phyloP scores from a whole-genome alignment of 768 basidiomycete species.

The Strobilomyces echinocephalus region DNA sequence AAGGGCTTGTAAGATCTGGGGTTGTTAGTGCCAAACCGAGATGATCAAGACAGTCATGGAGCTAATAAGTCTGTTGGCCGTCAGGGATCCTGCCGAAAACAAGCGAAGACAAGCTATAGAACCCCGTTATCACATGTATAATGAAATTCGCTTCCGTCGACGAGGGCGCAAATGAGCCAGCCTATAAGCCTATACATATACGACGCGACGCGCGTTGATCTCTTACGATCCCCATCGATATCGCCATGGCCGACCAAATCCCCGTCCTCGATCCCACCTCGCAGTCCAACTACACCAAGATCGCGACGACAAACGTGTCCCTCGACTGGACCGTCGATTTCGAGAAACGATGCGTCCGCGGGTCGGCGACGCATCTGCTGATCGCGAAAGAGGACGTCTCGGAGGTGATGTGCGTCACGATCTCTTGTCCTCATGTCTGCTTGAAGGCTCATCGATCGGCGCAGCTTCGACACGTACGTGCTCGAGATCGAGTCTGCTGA shows the following conservation, averaged over 20 bases:
- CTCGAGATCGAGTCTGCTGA: conserved; percentile 54
- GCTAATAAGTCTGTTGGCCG: too few relatives aligned
- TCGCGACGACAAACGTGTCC: conserved; percentile 44
- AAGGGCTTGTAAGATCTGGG: too few relatives aligned
- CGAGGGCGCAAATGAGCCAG: too few relatives aligned
- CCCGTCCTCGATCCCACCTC: conserved; percentile 30
- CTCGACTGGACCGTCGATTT: conserved; percentile 61
- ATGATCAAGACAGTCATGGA: too few relatives aligned
- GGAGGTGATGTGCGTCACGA: conserved; percentile 36
- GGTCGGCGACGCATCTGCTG: conserved; percentile 44
- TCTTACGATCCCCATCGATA: neutral
- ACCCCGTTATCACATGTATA: too few relatives aligned
- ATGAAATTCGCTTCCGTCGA: too few relatives aligned
- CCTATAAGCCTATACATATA: too few relatives aligned
- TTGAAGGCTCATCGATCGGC: neutral
- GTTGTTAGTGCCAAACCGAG: too few relatives aligned
- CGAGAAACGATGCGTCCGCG: conserved; percentile 39
- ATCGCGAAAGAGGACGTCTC: conserved; percentile 35
- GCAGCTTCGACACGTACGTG: conserved; percentile 45
- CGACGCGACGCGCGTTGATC: neutral
- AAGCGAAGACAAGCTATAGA: too few relatives aligned
- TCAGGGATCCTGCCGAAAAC: too few relatives aligned
- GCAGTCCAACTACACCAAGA: conserved; percentile 52
- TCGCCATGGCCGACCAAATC: neutral
- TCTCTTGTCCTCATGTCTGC: neutral